Evolutionary conservation across 768 basidiomycete species (phyloP).

Genomic region (Suillus occidentalis): DNA sequence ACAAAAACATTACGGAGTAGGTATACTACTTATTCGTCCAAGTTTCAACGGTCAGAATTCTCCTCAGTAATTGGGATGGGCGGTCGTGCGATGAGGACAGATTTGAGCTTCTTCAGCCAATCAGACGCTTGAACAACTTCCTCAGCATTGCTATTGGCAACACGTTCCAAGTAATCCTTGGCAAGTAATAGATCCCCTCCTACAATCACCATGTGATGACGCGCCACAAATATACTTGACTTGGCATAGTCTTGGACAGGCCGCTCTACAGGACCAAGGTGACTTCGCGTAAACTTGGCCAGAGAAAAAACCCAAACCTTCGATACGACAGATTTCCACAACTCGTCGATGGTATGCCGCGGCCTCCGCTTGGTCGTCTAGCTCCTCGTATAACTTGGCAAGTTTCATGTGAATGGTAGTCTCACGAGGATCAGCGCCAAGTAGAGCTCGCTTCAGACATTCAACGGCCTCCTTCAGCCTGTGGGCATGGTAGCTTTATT

Average conservation of each 20-base stretch:
- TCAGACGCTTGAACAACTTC: constrained; percentile 77
- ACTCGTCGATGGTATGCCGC: constrained; percentile 80
- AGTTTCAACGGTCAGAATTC: neutral
- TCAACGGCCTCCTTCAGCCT: constrained; percentile 89
- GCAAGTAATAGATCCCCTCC: constrained; percentile 72
- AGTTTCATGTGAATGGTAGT: constrained; percentile 71
- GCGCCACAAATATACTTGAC: constrained; percentile 83
- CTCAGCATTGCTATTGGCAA: constrained; percentile 79
- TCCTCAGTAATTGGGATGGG: neutral
- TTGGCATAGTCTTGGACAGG: constrained; percentile 78
- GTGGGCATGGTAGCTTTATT: constrained; percentile 10
- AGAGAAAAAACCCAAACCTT: constrained; percentile 40
- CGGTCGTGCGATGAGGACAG: constrained; percentile 27
- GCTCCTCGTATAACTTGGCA: constrained; percentile 65
- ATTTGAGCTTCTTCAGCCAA: constrained; percentile 59
- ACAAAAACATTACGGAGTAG: neutral
- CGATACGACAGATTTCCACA: constrained; percentile 58
- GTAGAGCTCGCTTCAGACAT: constrained; percentile 87
- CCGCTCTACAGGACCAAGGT: constrained; percentile 46
- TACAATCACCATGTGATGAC: constrained; percentile 65
- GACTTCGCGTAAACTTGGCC: constrained; percentile 9
- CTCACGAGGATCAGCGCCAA: constrained; percentile 76
- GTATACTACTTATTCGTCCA: constrained; percentile 1
- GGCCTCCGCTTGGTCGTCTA: constrained; percentile 68
- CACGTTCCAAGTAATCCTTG: constrained; percentile 66